Conservation (phyloP, 2,329 filamentous ascomycete genomes). For the Fusarium annulatum region DNA sequence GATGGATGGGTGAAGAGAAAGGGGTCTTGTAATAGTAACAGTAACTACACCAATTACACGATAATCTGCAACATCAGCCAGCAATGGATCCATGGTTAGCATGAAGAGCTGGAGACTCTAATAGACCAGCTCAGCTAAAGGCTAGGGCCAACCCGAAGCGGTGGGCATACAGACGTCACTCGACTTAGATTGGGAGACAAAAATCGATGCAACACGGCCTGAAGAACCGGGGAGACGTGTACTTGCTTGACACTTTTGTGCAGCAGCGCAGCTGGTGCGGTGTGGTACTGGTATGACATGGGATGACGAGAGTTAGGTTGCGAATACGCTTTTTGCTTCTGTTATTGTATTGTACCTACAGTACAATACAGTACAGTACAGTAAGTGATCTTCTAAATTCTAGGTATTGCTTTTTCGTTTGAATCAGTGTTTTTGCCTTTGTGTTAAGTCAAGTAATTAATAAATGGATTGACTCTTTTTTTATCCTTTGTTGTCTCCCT, state of each 20-base stretch:
- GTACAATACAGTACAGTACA: not conserved
- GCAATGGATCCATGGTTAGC: not conserved
- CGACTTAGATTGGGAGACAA: conserved; percentile 8
- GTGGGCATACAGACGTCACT: conserved; percentile 38
- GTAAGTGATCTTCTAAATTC: not conserved
- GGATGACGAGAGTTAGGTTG: conserved; percentile 36
- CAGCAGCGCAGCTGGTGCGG: conserved; percentile 40
- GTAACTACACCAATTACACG: not conserved
- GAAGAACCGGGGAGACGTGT: conserved; percentile 34
- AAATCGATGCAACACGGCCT: conserved; percentile 33
- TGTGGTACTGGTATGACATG: conserved; percentile 40
- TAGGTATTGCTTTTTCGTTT: conserved; percentile 30
- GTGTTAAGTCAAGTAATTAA: not conserved
- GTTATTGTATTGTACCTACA: not conserved
- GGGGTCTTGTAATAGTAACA: conserved; percentile 20
- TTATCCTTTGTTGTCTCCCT: conserved; percentile 22
- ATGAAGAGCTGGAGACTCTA: conserved; percentile 11
- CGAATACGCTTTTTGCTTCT: conserved; percentile 20
- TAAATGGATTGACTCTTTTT: not conserved
- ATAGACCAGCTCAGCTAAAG: conserved; percentile 18
- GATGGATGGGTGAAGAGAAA: conserved; percentile 16
- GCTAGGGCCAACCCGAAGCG: conserved; percentile 27
- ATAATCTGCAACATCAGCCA: conserved; percentile 13
- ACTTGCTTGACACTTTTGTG: conserved; percentile 35
- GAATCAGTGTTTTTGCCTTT: conserved; percentile 26